Evolutionary conservation across 2,329 filamentous ascomycete species (phyloP).

Genomic region (Hypoxylon sp.): DNA sequence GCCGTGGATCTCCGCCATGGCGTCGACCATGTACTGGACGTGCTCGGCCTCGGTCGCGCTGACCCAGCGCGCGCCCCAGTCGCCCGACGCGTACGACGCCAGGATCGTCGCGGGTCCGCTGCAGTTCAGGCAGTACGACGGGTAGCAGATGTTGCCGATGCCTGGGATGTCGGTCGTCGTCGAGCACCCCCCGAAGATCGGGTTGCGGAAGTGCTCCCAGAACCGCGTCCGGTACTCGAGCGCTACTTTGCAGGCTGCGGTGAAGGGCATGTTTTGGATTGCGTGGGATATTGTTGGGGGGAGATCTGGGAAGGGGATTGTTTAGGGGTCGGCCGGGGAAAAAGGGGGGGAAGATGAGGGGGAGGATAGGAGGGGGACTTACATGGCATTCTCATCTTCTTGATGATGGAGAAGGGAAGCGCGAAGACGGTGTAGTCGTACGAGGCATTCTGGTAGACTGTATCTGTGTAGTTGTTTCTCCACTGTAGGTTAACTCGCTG

Average conservation of each 20-base stretch:
- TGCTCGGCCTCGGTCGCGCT: slow-evolving; percentile 71
- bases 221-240: slow-evolving; percentile 78
- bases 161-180: slow-evolving; percentile 70
- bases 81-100: slow-evolving; percentile 69
- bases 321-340: slow-evolving; percentile 57
- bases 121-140: slow-evolving; percentile 75
- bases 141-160: slow-evolving; percentile 76
- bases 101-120: slow-evolving; percentile 74
- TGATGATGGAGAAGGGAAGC: slow-evolving; percentile 74
- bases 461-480: slow-evolving; percentile 61
- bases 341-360: slow-evolving; percentile 20
- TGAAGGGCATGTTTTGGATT: slow-evolving; percentile 64
- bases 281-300: slow-evolving; percentile 62
- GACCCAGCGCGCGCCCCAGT: slow-evolving; percentile 58
- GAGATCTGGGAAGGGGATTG: slow-evolving; percentile 48
- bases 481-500: slow-evolving; percentile 72
- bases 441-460: slow-evolving; percentile 61
- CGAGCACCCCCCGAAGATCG: slow-evolving; percentile 76
- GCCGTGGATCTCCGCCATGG: slow-evolving; percentile 79
- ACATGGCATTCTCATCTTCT: slow-evolving; percentile 71
- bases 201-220: slow-evolving; percentile 66
- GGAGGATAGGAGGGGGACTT: slow-evolving; percentile 3
- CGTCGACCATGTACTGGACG: slow-evolving; percentile 73
- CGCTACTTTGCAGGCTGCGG: slow-evolving; percentile 70
- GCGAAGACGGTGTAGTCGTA: slow-evolving; percentile 79